Evolutionary conservation across 306 rosid genomes (phyloP).

Genomic region (Cucumis cinereus): DNA sequence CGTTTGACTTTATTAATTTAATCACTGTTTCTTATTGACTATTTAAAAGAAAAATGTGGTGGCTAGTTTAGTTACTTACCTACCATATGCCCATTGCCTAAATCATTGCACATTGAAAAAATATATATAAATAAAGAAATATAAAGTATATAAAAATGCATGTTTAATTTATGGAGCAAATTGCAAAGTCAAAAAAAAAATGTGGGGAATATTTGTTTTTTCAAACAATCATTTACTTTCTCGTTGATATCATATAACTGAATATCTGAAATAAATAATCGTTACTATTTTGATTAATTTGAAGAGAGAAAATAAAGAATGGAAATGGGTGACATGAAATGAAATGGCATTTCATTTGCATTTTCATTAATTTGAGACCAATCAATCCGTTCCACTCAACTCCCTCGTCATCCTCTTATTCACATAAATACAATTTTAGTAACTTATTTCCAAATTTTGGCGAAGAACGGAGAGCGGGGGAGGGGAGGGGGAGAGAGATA

Average conservation of each 20-base stretch:
- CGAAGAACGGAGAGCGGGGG: conserved; percentile 9
- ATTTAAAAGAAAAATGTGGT: neutral
- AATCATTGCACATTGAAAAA: neutral
- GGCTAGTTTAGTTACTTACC: neutral
- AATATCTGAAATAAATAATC: no score
- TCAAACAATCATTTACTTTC: neutral
- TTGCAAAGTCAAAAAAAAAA: neutral
- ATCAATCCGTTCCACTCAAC: neutral
- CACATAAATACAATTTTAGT: conserved; percentile 22
- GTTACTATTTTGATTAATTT: neutral
- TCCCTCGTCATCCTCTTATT: conserved; percentile 34
- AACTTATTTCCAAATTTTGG: conserved; percentile 6
- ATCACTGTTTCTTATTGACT: neutral
- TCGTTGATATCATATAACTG: no score
- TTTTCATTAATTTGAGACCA: conserved; percentile 29
- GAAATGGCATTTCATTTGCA: conserved; percentile 25
- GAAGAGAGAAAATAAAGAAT: neutral
- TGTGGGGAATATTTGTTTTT: neutral
- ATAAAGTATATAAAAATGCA: neutral
- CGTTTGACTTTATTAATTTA: neutral
- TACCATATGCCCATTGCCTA: neutral
- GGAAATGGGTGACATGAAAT: neutral
- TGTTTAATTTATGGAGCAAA: neutral
- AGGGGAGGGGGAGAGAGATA: neutral
- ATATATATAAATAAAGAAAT: neutral